These are phyloP conservation scores for Aspergillus intermedius DNA, from an alignment of 2,329 filamentous ascomycete species.

Conservation along the genomic window DNA sequence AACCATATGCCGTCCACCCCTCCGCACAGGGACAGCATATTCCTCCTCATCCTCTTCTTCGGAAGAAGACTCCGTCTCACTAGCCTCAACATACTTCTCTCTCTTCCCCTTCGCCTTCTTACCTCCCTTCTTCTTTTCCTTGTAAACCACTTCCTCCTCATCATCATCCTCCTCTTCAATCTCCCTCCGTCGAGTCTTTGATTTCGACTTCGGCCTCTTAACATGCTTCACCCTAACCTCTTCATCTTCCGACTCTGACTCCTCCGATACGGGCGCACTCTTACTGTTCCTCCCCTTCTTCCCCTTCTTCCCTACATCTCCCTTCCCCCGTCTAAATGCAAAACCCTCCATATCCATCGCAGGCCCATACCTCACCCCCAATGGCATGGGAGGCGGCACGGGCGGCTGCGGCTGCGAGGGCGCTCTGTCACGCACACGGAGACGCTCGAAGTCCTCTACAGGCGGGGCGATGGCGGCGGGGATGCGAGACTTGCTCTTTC, in stretches of 20 bases:
- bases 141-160: no score
- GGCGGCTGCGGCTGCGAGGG: constrained; percentile 13
- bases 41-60: background rate
- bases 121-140: background rate
- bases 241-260: background rate
- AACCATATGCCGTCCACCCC: background rate
- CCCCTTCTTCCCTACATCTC: constrained; percentile 22
- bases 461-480: constrained; percentile 32
- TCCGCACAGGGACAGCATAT: background rate
- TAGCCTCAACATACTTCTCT: background rate
- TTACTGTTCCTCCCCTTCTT: constrained; percentile 11
- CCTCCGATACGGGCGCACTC: background rate
- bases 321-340: constrained; percentile 10
- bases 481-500: constrained; percentile 4
- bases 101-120: background rate
- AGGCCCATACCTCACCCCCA: constrained; percentile 29
- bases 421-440: constrained; percentile 32
- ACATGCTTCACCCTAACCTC: background rate
- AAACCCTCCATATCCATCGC: constrained; percentile 23
- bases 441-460: constrained; percentile 37
- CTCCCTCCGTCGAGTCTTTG: no score
- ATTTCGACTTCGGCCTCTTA: no score
- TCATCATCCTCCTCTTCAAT: no score
- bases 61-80: no score
- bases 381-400: background rate